A percentile compares a stretch with the other conserved stretches of the same genome.
These are phyloP conservation scores for Clitopilus passeckerianus DNA, from an alignment of 768 basidiomycete genomes.

Conservation along the genomic window DNA sequence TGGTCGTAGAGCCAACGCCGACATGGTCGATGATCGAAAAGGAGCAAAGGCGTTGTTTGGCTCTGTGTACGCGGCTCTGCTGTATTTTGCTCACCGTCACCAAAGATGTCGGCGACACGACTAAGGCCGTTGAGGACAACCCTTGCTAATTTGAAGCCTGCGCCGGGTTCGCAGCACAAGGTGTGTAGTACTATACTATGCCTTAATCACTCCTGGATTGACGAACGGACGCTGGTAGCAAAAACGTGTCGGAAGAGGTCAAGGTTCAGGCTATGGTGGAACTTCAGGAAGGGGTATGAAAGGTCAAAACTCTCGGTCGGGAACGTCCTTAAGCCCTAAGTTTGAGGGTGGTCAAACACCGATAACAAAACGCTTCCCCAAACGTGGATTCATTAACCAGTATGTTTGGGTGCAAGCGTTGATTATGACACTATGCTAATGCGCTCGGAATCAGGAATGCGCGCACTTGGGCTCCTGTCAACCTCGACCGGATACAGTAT, in stretches of 20 bases:
- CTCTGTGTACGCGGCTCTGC: background rate
- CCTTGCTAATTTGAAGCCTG: constrained; percentile 73
- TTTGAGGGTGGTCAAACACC: constrained; percentile 99
- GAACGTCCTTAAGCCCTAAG: constrained; percentile 74
- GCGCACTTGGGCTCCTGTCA: constrained; percentile 77
- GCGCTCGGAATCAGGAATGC: constrained; percentile 46
- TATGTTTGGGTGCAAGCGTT: constrained; percentile 32
- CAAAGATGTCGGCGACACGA: constrained; percentile 28
- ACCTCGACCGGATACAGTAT: constrained; percentile 82
- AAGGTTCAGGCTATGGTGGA: constrained; percentile 86
- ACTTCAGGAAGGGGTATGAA: constrained; percentile 94
- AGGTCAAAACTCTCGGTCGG: constrained; percentile 91
- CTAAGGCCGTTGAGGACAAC: constrained; percentile 37
- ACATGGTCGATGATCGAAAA: background rate
- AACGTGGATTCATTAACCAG: constrained; percentile 93
- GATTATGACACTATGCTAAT: background rate
- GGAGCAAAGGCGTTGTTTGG: background rate
- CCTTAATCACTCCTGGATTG: background rate
- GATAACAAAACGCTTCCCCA: constrained; percentile 85
- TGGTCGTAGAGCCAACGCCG: constrained; percentile 34
- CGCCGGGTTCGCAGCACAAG: constrained; percentile 62
- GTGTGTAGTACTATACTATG: constrained; percentile 26
- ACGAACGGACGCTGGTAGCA: constrained; percentile 41
- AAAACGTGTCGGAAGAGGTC: constrained; percentile 94
- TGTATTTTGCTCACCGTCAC: constrained; percentile 4